Evolutionary conservation across 345 rosid genomes (phyloP).

Genomic region (Gossypium herbaceum): DNA sequence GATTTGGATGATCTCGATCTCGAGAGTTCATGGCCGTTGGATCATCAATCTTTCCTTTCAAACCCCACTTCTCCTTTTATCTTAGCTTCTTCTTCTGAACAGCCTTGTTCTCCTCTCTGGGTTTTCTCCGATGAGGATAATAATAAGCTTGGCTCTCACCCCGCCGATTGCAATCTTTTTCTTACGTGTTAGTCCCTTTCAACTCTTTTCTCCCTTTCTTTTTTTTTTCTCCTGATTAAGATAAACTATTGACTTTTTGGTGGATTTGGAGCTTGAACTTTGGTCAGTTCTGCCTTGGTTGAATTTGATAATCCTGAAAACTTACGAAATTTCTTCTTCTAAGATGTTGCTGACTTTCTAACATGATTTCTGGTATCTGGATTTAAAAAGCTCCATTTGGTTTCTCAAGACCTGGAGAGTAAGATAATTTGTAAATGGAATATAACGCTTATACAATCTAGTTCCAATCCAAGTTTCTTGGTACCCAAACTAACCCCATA

Average conservation of each 20-base stretch:
- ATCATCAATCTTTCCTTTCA: slow-evolving; percentile 49
- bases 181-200: slow-evolving; percentile 44
- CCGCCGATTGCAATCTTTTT: slow-evolving; percentile 43
- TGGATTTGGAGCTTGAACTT: neutral
- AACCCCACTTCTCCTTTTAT: slow-evolving; percentile 56
- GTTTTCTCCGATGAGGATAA: slow-evolving; percentile 61
- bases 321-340: neutral
- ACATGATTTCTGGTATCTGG: neutral
- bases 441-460: neutral
- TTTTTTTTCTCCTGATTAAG: neutral
- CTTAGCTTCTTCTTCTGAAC: slow-evolving; percentile 44
- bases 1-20: slow-evolving; percentile 63
- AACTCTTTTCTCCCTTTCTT: neutral
- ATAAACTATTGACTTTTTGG: neutral
- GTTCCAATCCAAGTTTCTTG: neutral
- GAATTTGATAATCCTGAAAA: neutral
- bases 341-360: neutral
- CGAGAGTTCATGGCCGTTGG: slow-evolving; percentile 65
- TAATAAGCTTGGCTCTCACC: slow-evolving; percentile 25
- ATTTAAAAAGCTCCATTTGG: neutral
- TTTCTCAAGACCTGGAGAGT: neutral
- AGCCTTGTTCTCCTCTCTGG: slow-evolving; percentile 88
- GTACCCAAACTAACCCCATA: neutral
- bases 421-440: neutral
- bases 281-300: neutral